A percentile compares a stretch with the other conserved stretches of the same genome.
These are phyloP conservation scores for Astrephomene gubernaculifera DNA, from an alignment of 139 green algal genomes.

Conservation along the genomic window DNA sequence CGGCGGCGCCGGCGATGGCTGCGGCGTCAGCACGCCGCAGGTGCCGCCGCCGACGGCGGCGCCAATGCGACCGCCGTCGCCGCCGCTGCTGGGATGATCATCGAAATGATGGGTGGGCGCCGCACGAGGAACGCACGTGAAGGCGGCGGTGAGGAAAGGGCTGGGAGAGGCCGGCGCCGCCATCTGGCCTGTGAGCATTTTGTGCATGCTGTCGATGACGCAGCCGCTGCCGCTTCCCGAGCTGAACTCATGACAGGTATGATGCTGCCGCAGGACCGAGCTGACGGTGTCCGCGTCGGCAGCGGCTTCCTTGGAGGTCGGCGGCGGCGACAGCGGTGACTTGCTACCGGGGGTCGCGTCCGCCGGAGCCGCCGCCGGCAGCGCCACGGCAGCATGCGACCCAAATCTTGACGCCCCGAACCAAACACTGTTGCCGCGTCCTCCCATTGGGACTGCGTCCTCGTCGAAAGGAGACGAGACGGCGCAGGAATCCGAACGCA, in stretches of 20 bases:
- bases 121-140: neutral
- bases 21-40: too few relatives aligned
- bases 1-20: neutral
- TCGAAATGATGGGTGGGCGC: neutral
- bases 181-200: neutral
- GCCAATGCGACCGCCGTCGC: neutral
- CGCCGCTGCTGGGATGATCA: neutral
- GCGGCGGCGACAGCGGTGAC: neutral
- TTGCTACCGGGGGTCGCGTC: neutral
- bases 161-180: neutral
- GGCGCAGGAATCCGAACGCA: neutral
- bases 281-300: neutral
- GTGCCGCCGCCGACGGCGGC: neutral
- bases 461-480: neutral
- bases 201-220: neutral
- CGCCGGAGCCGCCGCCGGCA: too few relatives aligned
- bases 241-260: neutral
- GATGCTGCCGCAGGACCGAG: neutral
- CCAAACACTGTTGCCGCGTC: too few relatives aligned
- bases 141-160: slow-evolving; percentile 1
- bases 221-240: neutral
- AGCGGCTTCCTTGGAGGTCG: too few relatives aligned
- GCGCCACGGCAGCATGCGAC: too few relatives aligned
- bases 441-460: neutral
- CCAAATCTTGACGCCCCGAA: too few relatives aligned